Evolutionary conservation across 495 filamentous ascomycete species (phyloP), one percentile per base, ranked within the genome.

Genomic region (Darksidea phi): DNA sequence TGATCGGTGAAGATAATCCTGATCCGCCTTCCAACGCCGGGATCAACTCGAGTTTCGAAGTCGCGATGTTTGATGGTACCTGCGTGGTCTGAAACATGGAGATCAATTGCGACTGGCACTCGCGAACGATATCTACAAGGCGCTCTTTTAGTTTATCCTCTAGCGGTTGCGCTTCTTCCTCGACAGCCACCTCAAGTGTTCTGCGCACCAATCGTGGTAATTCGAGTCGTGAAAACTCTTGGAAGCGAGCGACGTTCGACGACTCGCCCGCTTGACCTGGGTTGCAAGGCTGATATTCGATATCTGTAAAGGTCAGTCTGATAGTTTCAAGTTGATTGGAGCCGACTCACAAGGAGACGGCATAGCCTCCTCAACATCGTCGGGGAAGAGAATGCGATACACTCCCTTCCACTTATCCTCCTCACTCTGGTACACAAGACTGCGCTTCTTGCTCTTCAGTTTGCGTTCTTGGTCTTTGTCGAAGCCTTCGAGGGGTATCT

Each of bases 371-470:
- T 51, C 60, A 23, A 36, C 42, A 37, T 63, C 60, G 28, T 63
- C 60, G 5, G 60, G 60, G 20, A 63, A 63, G 4, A 63, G 32
- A 12, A 63, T 53, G 10, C 38, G 41, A 23, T 63, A 63, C 8
- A 63, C 60, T 0, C 24, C 37, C 28, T 63, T 63, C 60, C 60
- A 63, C 25, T 63, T 63, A n/a, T 63, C 60, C 43, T 63, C 60
- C 37, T 63, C 60, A 17, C 32, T 55, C 36, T 43, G 54, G 18
- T 28, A 47, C 5, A 56, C 60, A 11, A 52, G 54, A 26, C 53
- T 63, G 12, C 60, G 28, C 24, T 53, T 63, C 32, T 63, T 63
- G 37, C 60, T 63, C 47, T 63, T 63, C 24, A 63, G 43, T 41
- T 58, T 57, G 20, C 60, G 5, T 23, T 63, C 60, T 51, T 63